These are phyloP conservation scores for Diaporthe eres DNA, from an alignment of 2,329 filamentous ascomycete genomes.

Conservation along the genomic window DNA sequence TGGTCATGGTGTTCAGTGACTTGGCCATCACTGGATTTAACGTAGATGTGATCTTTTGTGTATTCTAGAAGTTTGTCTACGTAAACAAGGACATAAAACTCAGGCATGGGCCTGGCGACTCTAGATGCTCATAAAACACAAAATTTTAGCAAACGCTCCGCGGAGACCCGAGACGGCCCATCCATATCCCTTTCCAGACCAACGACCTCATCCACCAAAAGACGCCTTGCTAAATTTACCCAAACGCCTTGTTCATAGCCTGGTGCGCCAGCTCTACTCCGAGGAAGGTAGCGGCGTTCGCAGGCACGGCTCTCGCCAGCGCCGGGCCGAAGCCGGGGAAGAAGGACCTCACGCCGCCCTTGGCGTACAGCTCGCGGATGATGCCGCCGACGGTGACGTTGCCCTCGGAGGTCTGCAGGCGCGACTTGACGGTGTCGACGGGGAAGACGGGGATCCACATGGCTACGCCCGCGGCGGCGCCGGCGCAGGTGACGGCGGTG, in stretches of 20 bases:
- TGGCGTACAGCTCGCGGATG: conserved; percentile 84
- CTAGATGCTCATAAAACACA: conserved; percentile 1
- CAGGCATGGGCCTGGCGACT: conserved; percentile 13
- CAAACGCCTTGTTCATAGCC: conserved; percentile 84
- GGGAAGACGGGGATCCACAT: conserved; percentile 99
- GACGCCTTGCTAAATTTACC: conserved; percentile 47
- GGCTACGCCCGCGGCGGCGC: conserved; percentile 91
- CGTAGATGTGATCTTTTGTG: background rate
- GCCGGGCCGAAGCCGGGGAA: conserved; percentile 97
- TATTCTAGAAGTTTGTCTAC: background rate
- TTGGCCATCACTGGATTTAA: background rate
- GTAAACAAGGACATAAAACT: background rate
- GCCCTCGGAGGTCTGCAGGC: conserved; percentile 91
- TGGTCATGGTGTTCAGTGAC: background rate
- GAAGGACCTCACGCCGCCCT: conserved; percentile 89
- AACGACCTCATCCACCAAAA: background rate
- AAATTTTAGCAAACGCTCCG: conserved; percentile 1
- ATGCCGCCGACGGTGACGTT: conserved; percentile 82
- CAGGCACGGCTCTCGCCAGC: conserved; percentile 91
- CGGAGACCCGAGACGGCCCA: background rate
- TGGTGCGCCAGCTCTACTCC: conserved; percentile 88
- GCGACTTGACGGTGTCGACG: conserved; percentile 94
- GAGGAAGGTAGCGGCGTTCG: conserved; percentile 95
- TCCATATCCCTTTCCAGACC: background rate
- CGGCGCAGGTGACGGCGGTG: conserved; percentile 85